These are phyloP conservation scores for Phoenix roebelenii DNA, from an alignment of 176 grass and related monocot genomes.

Conservation along the genomic window DNA sequence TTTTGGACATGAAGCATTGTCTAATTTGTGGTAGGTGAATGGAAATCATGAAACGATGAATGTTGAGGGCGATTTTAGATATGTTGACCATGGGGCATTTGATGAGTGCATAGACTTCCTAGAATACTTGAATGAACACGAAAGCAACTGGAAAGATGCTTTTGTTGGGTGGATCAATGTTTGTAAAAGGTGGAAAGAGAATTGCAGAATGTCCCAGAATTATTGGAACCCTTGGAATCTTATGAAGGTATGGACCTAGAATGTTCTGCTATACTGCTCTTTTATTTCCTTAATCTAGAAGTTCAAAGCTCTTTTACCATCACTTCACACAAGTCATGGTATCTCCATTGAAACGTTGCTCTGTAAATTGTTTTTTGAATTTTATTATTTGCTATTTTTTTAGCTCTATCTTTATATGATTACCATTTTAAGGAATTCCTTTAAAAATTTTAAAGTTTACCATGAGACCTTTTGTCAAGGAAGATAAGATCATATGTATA, in stretches of 20 bases:
- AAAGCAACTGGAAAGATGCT: slow-evolving; percentile 67
- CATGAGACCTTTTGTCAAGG: no score
- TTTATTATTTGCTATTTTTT: no score
- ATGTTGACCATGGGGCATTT: slow-evolving; percentile 53
- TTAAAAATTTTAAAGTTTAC: no score
- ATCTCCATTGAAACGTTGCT: no score
- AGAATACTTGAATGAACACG: slow-evolving; percentile 62
- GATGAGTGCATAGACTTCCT: slow-evolving; percentile 75
- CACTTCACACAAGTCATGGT: no score
- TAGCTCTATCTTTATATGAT: no score
- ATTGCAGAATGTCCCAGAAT: slow-evolving; percentile 21
- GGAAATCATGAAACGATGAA: slow-evolving; percentile 99
- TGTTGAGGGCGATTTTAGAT: slow-evolving; percentile 83
- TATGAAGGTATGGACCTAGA: slow-evolving; percentile 40
- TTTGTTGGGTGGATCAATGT: slow-evolving; percentile 77
- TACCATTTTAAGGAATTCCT: no score
- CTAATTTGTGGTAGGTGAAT: slow-evolving; percentile 35
- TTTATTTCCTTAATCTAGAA: no score
- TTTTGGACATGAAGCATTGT: not conserved
- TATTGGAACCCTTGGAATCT: slow-evolving; percentile 59
- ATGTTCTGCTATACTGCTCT: not conserved
- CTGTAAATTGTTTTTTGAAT: no score
- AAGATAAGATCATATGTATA: no score
- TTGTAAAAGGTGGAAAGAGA: slow-evolving; percentile 36
- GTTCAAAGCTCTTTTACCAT: no score